Evolutionary conservation across 2,329 filamentous ascomycete genomes (phyloP), one percentile per base, ranked within the genome.

Genomic region (Neonectria hederae): DNA sequence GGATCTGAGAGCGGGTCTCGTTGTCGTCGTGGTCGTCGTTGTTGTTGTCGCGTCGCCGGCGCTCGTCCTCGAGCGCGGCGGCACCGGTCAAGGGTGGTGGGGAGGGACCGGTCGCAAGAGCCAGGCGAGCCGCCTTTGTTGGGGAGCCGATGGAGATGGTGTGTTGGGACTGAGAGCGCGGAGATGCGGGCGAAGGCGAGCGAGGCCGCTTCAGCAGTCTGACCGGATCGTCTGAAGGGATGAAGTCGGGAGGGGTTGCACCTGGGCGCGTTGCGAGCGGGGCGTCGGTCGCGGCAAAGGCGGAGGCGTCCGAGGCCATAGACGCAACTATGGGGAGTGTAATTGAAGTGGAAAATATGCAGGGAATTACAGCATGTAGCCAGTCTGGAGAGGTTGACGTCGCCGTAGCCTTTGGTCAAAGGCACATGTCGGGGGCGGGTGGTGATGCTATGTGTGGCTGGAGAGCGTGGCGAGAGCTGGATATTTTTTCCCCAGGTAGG

Each of bases 251-350:
- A 67, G 77, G 71, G 61, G 77, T 73, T 54, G 76, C 69, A 49
- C 79, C 76, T 62, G 77, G 70, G 68, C 72, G 76, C 70, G 73
- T 70, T 61, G 77, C 73, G 66, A 81, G 79, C 75, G 83, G 80
- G 76, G 81, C 78, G 78, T 86, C 83, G 71, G 83, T 83, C 77
- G 83, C 83, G 77, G 84, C 82, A 76, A 86, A 80, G 72, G 81
- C 79, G 75, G 81, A 83, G 73, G 83, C 81, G 75, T 85, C 83
- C 69, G 85, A 84, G 77, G 84, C 83, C 85, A 88, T 88, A 80
- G 72, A 73, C 70, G 72, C 72, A 71, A 65, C 63, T 72, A 49
- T 53, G 61, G 52, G 28, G 48, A 53, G 59, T 63, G 58, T 51
- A 65, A 71, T 74, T 74, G 69, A 61, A 48, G 53, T 53, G 28